phyloP scores from a whole-genome alignment of 1,284 basidiomycete genomes.

The Athelia psychrophila region DNA sequence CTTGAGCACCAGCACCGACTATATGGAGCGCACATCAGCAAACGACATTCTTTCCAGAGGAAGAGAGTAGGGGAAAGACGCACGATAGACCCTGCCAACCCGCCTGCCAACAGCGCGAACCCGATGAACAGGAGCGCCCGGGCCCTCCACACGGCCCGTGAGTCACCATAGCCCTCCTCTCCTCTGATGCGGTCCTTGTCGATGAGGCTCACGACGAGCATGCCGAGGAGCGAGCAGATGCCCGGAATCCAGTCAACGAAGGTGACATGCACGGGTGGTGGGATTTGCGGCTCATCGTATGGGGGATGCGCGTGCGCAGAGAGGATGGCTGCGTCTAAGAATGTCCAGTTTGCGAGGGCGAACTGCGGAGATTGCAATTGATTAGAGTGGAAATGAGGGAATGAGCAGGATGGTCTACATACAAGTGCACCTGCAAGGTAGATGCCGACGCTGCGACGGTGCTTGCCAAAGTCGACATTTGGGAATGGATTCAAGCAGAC shows the following conservation, averaged over 20 bases:
- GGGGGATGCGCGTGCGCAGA: slow-evolving; percentile 81
- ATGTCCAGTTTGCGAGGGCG: slow-evolving; percentile 92
- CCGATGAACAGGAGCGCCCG: slow-evolving; percentile 91
- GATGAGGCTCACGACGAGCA: slow-evolving; percentile 91
- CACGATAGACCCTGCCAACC: slow-evolving; percentile 90
- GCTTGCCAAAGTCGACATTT: slow-evolving; percentile 56
- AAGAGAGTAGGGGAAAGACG: slow-evolving; percentile 31
- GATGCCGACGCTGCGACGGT: slow-evolving; percentile 82
- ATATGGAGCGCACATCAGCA: slow-evolving; percentile 2
- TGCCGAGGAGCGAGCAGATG: slow-evolving; percentile 90
- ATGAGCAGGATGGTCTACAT: slow-evolving; percentile 35
- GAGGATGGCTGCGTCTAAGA: slow-evolving; percentile 90
- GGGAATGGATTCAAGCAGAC: slow-evolving; percentile 80
- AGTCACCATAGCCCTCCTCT: slow-evolving; percentile 79
- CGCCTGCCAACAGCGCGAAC: slow-evolving; percentile 96
- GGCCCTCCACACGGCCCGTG: slow-evolving; percentile 87
- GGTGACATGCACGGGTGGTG: slow-evolving; percentile 81
- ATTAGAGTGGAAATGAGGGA: slow-evolving; percentile 6
- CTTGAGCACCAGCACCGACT: slow-evolving; percentile 92
- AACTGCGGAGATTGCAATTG: slow-evolving; percentile 53
- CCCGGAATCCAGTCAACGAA: slow-evolving; percentile 97
- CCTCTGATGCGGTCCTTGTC: slow-evolving; percentile 91
- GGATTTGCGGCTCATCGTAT: slow-evolving; percentile 63
- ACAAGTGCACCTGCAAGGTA: slow-evolving; percentile 91
- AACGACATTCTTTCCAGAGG: slow-evolving; percentile 1